Percentiles rank a stretch among this genome's conserved stretches.
Evolutionary conservation across 2,329 filamentous ascomycete species (phyloP).

Genomic region (Penicillium brevicompactum): DNA sequence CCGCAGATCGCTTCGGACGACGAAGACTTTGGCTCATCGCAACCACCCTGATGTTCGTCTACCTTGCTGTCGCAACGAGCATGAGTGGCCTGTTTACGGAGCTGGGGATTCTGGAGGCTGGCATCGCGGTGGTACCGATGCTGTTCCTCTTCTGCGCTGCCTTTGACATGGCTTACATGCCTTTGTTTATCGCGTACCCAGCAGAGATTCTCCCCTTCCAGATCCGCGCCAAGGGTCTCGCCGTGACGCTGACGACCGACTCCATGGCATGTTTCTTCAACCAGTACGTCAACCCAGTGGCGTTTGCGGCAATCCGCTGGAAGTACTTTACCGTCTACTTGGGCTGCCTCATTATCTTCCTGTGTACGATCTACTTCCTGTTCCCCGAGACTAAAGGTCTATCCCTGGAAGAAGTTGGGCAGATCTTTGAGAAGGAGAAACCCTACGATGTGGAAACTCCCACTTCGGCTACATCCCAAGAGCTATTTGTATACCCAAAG

Average conservation of each 20-base stretch:
- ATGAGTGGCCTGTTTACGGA: conserved; percentile 21
- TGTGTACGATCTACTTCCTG: conserved; percentile 42
- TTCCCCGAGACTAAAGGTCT: conserved; percentile 28
- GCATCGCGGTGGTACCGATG: conserved; percentile 32
- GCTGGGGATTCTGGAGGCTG: conserved; percentile 20
- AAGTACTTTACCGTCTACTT: conserved; percentile 46
- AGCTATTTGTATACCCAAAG: conserved; percentile 10
- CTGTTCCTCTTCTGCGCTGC: conserved; percentile 21
- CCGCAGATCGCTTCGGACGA: conserved; percentile 13
- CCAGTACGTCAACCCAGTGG: conserved; percentile 46
- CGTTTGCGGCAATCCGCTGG: conserved; percentile 40
- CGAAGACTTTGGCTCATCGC: conserved; percentile 17
- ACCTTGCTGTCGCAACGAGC: conserved; percentile 16
- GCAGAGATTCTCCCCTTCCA: conserved; percentile 24
- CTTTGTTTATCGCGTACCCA: conserved; percentile 22
- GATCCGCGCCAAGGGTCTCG: conserved; percentile 24
- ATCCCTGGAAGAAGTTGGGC: conserved; percentile 19
- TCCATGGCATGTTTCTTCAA: conserved; percentile 37
- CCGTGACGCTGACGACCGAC: conserved; percentile 26
- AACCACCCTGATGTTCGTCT: conserved; percentile 18
- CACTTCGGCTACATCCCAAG: conserved; percentile 13
- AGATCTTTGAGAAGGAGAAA: conserved; percentile 16
- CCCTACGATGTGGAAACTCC: conserved; percentile 4
- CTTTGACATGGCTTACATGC: conserved; percentile 25
- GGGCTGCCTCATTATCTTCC: conserved; percentile 34